phyloP scores from a whole-genome alignment of 805 yeast genomes.

The Candida parachauliodes region DNA sequence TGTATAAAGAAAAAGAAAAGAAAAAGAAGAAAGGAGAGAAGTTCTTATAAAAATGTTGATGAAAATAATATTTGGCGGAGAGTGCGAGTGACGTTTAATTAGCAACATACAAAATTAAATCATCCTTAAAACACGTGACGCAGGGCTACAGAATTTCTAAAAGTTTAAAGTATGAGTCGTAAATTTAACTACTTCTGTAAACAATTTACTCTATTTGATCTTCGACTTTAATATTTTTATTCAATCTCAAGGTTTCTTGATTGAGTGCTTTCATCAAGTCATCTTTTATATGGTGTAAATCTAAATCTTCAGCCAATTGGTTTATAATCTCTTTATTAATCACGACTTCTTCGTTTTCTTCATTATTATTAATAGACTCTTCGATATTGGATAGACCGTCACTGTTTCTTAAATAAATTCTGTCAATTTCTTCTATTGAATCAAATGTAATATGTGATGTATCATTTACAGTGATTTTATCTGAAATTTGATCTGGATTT shows the following conservation, averaged over 20 bases:
- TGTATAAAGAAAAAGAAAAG: slow-evolving; percentile 17
- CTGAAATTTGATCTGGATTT: slow-evolving; percentile 1
- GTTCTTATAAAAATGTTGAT: too few species aligned
- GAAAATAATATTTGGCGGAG: too few species aligned
- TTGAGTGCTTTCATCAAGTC: slow-evolving; percentile 48
- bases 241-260: slow-evolving; percentile 45
- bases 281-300: slow-evolving; percentile 40
- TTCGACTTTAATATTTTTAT: slow-evolving; percentile 14
- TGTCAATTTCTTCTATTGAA: slow-evolving; percentile 14
- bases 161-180: too few species aligned
- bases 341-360: slow-evolving; percentile 32
- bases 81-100: too few species aligned
- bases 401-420: slow-evolving; percentile 12
- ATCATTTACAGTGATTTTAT: slow-evolving; percentile 9
- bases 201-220: slow-evolving; percentile 17
- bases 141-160: slow-evolving; percentile 1
- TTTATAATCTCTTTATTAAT: slow-evolving; percentile 46
- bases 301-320: slow-evolving; percentile 41
- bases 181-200: neutral
- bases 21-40: slow-evolving; percentile 13
- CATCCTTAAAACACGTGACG: too few species aligned
- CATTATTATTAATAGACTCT: neutral
- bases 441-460: slow-evolving; percentile 23
- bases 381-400: neutral
- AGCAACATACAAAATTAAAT: too few species aligned